These are phyloP conservation scores for Hericium coralloides DNA, from an alignment of 768 basidiomycete genomes.

Conservation along the genomic window DNA sequence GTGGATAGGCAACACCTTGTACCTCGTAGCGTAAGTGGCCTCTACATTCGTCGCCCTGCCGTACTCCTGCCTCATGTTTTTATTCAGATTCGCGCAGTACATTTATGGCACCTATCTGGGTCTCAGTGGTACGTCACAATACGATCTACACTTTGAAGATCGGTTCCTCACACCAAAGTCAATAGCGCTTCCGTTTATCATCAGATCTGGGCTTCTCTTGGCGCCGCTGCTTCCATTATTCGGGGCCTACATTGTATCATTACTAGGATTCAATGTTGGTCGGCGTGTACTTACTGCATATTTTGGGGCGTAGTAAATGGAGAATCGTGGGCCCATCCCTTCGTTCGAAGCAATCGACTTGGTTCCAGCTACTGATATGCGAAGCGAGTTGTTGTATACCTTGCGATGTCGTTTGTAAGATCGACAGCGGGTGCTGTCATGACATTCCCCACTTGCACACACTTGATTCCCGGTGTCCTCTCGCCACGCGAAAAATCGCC, in stretches of 20 bases:
- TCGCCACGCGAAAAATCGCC: no score
- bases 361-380: no score
- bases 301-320: conserved; percentile 38
- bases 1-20: conserved; percentile 86
- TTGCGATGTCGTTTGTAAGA: no score
- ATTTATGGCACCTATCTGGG: conserved; percentile 88
- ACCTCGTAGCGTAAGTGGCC: conserved; percentile 67
- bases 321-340: background rate
- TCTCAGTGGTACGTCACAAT: conserved; percentile 51
- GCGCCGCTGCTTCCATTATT: conserved; percentile 84
- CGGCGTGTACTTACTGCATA: conserved; percentile 73
- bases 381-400: no score
- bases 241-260: conserved; percentile 73
- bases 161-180: conserved; percentile 1
- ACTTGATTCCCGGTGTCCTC: no score
- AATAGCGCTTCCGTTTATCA: conserved; percentile 86
- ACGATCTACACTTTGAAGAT: conserved; percentile 7
- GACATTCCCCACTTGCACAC: no score
- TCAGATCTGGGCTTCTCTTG: conserved; percentile 84
- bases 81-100: conserved; percentile 75
- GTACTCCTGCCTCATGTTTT: background rate
- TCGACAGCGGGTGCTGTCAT: no score
- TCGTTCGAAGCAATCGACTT: no score
- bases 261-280: conserved; percentile 88
- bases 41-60: background rate